These are phyloP conservation scores for Beauveria sp. DNA, from an alignment of 2,329 filamentous ascomycete genomes.

Conservation along the genomic window DNA sequence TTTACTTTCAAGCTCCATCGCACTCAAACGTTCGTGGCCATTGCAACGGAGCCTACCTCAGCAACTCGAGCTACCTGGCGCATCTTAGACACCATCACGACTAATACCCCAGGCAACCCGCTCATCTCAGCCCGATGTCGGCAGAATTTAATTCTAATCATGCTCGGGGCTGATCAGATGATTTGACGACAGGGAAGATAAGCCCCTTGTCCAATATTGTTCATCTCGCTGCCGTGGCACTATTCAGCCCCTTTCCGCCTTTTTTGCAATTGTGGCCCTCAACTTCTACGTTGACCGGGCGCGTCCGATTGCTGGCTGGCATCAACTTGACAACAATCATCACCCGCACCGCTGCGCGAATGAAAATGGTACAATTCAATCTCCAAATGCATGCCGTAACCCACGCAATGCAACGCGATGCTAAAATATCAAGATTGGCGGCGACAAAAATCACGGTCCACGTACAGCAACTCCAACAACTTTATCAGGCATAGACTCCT, in stretches of 20 bases:
- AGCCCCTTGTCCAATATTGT: neutral
- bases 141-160: neutral
- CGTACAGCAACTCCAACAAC: neutral
- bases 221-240: neutral
- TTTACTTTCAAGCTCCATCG: neutral
- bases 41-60: neutral
- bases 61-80: too few relatives aligned
- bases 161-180: neutral
- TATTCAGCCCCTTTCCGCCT: neutral
- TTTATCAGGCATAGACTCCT: too few relatives aligned
- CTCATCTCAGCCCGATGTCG: neutral
- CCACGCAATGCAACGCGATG: slow-evolving; percentile 10
- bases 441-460: neutral
- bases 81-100: neutral
- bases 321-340: too few relatives aligned
- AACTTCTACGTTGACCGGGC: neutral
- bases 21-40: neutral
- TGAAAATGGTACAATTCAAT: neutral
- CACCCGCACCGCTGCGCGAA: neutral
- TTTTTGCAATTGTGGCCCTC: neutral
- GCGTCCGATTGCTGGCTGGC: too few relatives aligned
- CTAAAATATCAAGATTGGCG: neutral
- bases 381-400: neutral
- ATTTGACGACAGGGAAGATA: neutral
- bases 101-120: neutral